phyloP scores from a whole-genome alignment of 176 grass and related monocot genomes.

The Bromus sterilis region DNA sequence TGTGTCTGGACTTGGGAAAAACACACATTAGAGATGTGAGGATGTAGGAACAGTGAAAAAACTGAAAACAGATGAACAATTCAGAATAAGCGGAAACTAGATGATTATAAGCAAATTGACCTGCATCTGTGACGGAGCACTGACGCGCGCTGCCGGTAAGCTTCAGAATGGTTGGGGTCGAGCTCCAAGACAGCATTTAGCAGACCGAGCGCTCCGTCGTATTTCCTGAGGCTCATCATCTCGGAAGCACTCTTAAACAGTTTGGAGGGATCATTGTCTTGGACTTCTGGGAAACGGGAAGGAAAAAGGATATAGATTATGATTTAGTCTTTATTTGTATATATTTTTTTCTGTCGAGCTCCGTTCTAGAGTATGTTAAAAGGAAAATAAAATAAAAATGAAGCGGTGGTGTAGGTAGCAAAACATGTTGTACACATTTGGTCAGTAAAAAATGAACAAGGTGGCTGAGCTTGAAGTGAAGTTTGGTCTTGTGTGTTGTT shows the following conservation, averaged over 20 bases:
- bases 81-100: background rate
- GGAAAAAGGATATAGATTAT: background rate
- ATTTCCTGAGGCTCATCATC: constrained; percentile 70
- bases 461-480: too few relatives aligned
- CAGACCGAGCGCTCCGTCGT: constrained; percentile 67
- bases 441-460: too few relatives aligned
- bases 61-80: background rate
- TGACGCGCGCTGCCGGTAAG: constrained; percentile 72
- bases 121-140: constrained; percentile 70
- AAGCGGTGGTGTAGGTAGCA: too few relatives aligned
- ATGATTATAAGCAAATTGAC: constrained; percentile 17
- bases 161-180: constrained; percentile 77
- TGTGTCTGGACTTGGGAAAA: constrained; percentile 40
- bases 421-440: too few relatives aligned
- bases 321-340: background rate
- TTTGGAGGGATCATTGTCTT: constrained; percentile 48
- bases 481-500: too few relatives aligned
- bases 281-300: constrained; percentile 37
- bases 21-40: constrained; percentile 7
- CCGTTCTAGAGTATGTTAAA: background rate
- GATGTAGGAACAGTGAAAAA: background rate
- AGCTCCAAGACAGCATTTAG: constrained; percentile 68
- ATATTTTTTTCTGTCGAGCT: background rate
- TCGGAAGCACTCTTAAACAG: constrained; percentile 66
- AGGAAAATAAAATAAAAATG: too few relatives aligned